These are phyloP conservation scores for Eremochloa ophiuroides DNA, from an alignment of 176 grass and related monocot genomes.

Conservation along the genomic window DNA sequence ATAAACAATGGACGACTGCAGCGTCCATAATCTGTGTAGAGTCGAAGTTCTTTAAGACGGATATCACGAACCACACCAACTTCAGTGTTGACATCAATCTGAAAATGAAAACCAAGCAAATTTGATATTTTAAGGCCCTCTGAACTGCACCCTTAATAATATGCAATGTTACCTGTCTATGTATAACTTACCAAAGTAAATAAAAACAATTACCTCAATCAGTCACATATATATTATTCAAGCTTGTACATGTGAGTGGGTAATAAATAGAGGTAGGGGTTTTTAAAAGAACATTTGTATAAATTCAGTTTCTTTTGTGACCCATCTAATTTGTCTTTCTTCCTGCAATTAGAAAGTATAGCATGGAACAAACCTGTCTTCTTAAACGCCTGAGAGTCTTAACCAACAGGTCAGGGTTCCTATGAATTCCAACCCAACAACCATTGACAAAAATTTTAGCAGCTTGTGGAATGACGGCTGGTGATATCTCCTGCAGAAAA, in stretches of 20 bases:
- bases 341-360: not conserved
- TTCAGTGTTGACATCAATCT: conserved; percentile 99
- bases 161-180: not conserved
- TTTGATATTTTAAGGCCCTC: not conserved
- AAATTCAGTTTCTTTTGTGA: not conserved
- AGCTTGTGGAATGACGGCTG: conserved; percentile 92
- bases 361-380: conserved; percentile 62
- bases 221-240: not conserved
- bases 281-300: not conserved
- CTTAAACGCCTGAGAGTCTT: conserved; percentile 80
- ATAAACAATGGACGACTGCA: conserved; percentile 97
- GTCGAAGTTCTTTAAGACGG: conserved; percentile 85
- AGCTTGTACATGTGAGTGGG: not conserved
- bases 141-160: not conserved
- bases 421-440: conserved; percentile 96
- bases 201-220: not conserved
- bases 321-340: not conserved
- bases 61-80: conserved; percentile 98
- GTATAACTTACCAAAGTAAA: not conserved
- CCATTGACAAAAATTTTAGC: conserved; percentile 95
- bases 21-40: conserved; percentile 97
- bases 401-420: conserved; percentile 79
- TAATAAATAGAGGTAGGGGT: not conserved
- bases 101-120: conserved; percentile 29
- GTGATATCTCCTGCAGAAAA: conserved; percentile 86